Evolutionary conservation across 2,329 filamentous ascomycete genomes (phyloP).

Genomic region (Neoarthrinium moseri): DNA sequence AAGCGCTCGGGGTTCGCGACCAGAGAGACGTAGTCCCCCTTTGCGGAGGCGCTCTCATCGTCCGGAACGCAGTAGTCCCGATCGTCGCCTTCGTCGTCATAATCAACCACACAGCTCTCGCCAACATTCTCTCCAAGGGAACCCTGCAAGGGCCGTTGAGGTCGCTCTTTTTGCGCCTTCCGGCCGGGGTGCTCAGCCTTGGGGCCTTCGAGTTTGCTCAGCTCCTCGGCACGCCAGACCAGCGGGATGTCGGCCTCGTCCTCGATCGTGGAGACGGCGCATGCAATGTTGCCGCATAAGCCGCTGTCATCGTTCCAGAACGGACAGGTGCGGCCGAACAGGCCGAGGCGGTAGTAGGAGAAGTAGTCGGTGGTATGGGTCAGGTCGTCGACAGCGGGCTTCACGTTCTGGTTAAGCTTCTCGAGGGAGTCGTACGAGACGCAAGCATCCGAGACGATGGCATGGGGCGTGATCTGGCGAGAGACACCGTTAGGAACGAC

Average conservation of each 20-base stretch:
- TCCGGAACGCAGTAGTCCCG: conserved; percentile 96
- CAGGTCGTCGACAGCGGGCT: conserved; percentile 75
- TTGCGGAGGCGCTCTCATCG: conserved; percentile 80
- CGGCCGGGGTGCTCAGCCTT: conserved; percentile 85
- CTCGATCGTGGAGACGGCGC: conserved; percentile 90
- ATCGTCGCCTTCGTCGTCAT: conserved; percentile 95
- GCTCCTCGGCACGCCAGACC: conserved; percentile 87
- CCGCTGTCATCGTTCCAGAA: conserved; percentile 94
- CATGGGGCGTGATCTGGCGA: conserved; percentile 77
- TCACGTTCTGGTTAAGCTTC: conserved; percentile 72
- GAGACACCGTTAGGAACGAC: conserved; percentile 36
- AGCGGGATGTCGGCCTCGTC: conserved; percentile 91
- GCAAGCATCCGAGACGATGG: conserved; percentile 91
- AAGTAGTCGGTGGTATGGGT: conserved; percentile 94
- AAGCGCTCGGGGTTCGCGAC: conserved; percentile 93
- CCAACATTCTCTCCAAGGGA: conserved; percentile 81
- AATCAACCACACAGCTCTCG: conserved; percentile 95
- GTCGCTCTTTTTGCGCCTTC: conserved; percentile 68
- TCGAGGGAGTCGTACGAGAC: conserved; percentile 92
- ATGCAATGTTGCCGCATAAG: conserved; percentile 96
- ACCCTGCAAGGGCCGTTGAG: conserved; percentile 74
- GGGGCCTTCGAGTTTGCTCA: conserved; percentile 89
- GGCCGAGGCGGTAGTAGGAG: conserved; percentile 91
- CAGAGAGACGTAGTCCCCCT: conserved; percentile 95
- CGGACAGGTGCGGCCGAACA: conserved; percentile 91